Evolutionary conservation across 2,329 filamentous ascomycete species (phyloP).

Genomic region (Fulvia fulva): DNA sequence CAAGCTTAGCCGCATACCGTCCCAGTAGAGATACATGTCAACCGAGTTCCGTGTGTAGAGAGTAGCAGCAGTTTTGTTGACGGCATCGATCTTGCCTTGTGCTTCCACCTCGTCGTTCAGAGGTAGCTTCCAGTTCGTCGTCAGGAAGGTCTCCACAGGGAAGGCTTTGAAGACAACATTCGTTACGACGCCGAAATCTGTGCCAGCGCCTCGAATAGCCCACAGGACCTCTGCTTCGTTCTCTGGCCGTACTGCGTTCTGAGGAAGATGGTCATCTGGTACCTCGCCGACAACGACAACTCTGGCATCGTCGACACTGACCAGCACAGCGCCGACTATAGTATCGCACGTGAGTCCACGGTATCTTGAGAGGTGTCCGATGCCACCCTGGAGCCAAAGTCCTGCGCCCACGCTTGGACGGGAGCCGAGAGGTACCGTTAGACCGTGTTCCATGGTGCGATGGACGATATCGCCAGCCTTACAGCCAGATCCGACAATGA

Average conservation of each 20-base stretch:
- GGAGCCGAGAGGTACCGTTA: conserved; percentile 57
- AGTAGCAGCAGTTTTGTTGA: background rate
- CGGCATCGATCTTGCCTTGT: background rate
- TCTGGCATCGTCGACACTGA: conserved; percentile 48
- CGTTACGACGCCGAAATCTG: conserved; percentile 56
- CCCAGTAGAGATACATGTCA: background rate
- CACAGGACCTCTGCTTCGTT: conserved; percentile 54
- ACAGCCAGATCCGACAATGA: conserved; percentile 55
- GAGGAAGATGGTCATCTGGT: conserved; percentile 44
- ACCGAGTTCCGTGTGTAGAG: background rate
- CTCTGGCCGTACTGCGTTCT: conserved; percentile 40
- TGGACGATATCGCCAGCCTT: conserved; percentile 53
- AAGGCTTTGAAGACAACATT: conserved; percentile 51
- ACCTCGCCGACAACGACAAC: conserved; percentile 52
- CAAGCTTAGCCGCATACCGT: background rate
- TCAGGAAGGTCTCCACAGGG: conserved; percentile 39
- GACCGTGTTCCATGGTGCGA: conserved; percentile 43
- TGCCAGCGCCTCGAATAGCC: conserved; percentile 57
- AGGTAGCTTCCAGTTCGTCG: conserved; percentile 30
- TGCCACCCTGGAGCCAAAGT: conserved; percentile 62
- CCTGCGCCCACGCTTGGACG: conserved; percentile 62
- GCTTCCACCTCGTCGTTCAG: conserved; percentile 32
- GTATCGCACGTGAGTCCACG: conserved; percentile 58
- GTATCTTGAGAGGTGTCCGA: conserved; percentile 55
- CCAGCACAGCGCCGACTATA: conserved; percentile 57